A percentile compares a stretch with the other conserved stretches of the same genome.
Evolutionary conservation across 2,329 filamentous ascomycete species (phyloP).

Genomic region (Chaetomium sp.): DNA sequence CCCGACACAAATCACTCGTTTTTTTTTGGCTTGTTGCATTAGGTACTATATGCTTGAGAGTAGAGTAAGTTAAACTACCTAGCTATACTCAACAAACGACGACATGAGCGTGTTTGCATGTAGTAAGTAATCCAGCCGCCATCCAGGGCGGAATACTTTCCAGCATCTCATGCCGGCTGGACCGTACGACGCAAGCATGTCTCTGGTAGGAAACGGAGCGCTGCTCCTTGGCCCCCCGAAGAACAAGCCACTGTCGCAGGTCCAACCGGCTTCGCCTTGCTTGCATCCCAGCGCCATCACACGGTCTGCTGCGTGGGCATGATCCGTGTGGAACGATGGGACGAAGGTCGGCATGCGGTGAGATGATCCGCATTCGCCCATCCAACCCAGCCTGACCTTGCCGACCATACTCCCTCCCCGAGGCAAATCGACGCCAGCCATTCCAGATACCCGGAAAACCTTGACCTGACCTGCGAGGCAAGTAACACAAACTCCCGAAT

Average conservation of each 20-base stretch:
- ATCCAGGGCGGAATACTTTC: slow-evolving; percentile 24
- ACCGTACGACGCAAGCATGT: not conserved
- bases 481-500: slow-evolving; percentile 11
- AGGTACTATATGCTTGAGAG: slow-evolving; percentile 23
- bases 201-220: slow-evolving; percentile 5
- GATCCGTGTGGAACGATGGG: not conserved
- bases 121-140: slow-evolving; percentile 21
- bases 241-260: slow-evolving; percentile 12
- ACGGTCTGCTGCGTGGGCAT: not conserved
- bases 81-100: slow-evolving; percentile 22
- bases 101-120: slow-evolving; percentile 17
- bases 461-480: slow-evolving; percentile 38
- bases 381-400: slow-evolving; percentile 1
- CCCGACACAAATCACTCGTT: not conserved
- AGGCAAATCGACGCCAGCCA: not conserved
- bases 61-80: slow-evolving; percentile 12
- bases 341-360: slow-evolving; percentile 26
- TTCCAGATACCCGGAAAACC: slow-evolving; percentile 28
- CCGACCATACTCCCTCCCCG: not conserved
- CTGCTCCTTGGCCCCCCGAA: slow-evolving; percentile 4
- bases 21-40: slow-evolving; percentile 17
- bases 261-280: slow-evolving; percentile 13
- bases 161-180: slow-evolving; percentile 23
- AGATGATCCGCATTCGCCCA: slow-evolving; percentile 30
- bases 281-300: not conserved